phyloP scores from a whole-genome alignment of 2,329 filamentous ascomycete species.

The Alternaria sp. region DNA sequence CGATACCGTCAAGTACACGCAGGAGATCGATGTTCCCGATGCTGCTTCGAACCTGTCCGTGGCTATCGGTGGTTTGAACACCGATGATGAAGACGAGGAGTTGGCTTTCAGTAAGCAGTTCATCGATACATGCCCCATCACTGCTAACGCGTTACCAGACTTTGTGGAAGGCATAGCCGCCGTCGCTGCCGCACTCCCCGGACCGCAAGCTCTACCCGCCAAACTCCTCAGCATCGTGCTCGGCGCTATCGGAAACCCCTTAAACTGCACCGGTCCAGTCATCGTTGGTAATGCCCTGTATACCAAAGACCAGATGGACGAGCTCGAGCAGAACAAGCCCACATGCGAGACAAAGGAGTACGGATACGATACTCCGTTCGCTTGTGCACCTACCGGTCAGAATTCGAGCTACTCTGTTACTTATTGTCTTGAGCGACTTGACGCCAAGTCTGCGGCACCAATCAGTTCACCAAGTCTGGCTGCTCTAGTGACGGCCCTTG shows the following conservation, averaged over 20 bases:
- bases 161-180: neutral
- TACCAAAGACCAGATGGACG: neutral
- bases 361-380: neutral
- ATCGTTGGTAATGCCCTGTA: neutral
- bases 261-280: neutral
- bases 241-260: neutral
- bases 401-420: neutral
- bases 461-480: neutral
- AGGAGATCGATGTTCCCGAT: neutral
- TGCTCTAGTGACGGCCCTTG: neutral
- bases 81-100: neutral
- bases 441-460: neutral
- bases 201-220: neutral
- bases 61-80: neutral
- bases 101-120: neutral
- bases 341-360: neutral
- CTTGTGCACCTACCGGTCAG: neutral
- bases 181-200: neutral
- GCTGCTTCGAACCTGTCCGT: neutral
- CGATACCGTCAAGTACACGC: neutral
- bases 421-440: neutral
- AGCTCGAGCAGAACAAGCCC: neutral
- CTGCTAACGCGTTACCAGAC: rapidly evolving
- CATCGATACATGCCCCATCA: rapidly evolving
- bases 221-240: neutral